A percentile compares a stretch with the other conserved stretches of the same genome.
Conservation (phyloP, 768 basidiomycete genomes). For the Leccinellum albellum region DNA sequence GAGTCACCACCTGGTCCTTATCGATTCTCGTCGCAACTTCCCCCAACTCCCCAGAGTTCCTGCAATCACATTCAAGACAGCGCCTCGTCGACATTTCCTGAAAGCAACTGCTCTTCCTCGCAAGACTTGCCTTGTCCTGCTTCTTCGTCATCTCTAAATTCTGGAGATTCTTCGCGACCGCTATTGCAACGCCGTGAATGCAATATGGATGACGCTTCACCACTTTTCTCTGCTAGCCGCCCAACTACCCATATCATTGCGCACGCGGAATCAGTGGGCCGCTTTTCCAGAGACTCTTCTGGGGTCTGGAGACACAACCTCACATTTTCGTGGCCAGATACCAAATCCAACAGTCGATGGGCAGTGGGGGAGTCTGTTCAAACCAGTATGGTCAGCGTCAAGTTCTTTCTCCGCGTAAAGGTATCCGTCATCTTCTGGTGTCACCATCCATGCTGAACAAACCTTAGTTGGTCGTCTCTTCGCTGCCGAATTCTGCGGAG, state of each 20-base stretch:
- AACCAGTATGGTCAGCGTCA: constrained; percentile 59
- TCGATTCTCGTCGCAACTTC: constrained; percentile 16
- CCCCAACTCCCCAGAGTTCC: constrained; percentile 25
- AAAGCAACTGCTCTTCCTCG: constrained; percentile 12
- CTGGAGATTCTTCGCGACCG: constrained; percentile 24
- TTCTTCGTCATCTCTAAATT: constrained; percentile 23
- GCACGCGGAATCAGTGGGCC: constrained; percentile 55
- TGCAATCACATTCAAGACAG: constrained; percentile 25
- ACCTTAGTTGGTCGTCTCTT: constrained; percentile 45
- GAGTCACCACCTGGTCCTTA: constrained; percentile 23
- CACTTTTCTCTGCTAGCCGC: constrained; percentile 18
- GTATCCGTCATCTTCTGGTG: constrained; percentile 33
- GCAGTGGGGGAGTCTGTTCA: constrained; percentile 74
- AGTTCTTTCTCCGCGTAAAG: constrained; percentile 70
- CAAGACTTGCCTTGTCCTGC: constrained; percentile 18
- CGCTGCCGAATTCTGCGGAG: constrained; percentile 48
- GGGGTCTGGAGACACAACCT: constrained; percentile 64
- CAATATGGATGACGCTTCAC: constrained; percentile 8
- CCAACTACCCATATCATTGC: constrained; percentile 50
- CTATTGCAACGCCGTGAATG: constrained; percentile 20
- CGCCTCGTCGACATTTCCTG: constrained; percentile 5
- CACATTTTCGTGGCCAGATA: constrained; percentile 68
- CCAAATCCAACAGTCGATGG: constrained; percentile 70
- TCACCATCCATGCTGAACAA: constrained; percentile 12
- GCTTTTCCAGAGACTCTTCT: constrained; percentile 50